Evolutionary conservation across 73 alveolate genomes (phyloP), one percentile per base, ranked within the genome.

Genomic region (Paramecium pentaurelia): DNA sequence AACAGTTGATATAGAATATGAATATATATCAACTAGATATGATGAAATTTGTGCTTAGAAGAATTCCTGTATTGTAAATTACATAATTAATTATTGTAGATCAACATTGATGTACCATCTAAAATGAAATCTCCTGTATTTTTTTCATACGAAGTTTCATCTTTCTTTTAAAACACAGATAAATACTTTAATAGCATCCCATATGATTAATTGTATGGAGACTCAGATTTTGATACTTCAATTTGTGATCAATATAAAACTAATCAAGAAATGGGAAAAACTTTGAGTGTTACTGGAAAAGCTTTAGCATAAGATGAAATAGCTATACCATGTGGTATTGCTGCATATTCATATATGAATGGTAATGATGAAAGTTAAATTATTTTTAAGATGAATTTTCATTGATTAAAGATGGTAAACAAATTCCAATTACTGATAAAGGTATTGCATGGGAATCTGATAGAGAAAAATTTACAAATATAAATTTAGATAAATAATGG

Each of bases 241-340:
- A 73, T 37, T 40, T 73, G 87, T 18, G 60, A 73, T 12, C 60
- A 34, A 22, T 73, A 73, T 38, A 20, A 37, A 37, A 34, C 87
- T 12, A 73, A 73, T 73, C 8, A 4, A 37, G 58, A 73, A 36
- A 37, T 73, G 87, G 47, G 87, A 25, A 73, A 73, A 38, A 37
- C 64, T 12, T n/a, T 73, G 12, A 73, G 87, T 18, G 87, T 73
- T 25, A 37, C 54, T 12, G 98, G 96, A 0, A 92, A 87, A 54
- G 37, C 83, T n/a, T 84, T 93, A 6, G 75, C 34, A 64, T n/a
- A 87, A 83, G 59, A 92, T 54, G 96, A 86, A 0, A 92, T 94
- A 6, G 98, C 99, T 28, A 86, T 92, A 86, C 99, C 99, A 1
- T 96, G 98, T 83, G 99, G 99, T 14, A 88, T 96, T 14, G 95